Percentiles rank a stretch among this genome's conserved stretches.
phyloP scores from a whole-genome alignment of 441 rosid genomes.

The Erodium texanum region DNA sequence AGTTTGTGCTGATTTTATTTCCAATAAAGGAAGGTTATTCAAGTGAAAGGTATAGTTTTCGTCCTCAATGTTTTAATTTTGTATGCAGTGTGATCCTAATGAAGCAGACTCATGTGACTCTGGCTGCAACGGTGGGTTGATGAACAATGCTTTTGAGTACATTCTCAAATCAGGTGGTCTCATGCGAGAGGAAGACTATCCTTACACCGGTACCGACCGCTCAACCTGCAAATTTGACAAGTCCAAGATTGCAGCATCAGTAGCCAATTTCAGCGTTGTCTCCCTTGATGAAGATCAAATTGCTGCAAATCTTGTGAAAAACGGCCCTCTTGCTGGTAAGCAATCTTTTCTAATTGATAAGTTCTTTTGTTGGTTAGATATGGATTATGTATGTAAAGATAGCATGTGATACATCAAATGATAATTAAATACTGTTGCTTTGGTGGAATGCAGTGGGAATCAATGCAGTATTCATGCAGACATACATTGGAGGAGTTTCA shows the following conservation, averaged over 20 bases:
- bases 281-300: constrained; percentile 40
- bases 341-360: no score
- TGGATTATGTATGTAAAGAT: no score
- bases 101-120: constrained; percentile 43
- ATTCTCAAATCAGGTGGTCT: constrained; percentile 46
- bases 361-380: no score
- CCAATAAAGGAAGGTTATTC: neutral
- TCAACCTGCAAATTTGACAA: constrained; percentile 49
- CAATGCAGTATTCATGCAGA: constrained; percentile 67
- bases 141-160: constrained; percentile 65
- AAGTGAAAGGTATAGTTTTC: no score
- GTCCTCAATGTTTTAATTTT: neutral
- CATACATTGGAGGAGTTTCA: constrained; percentile 58
- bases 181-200: constrained; percentile 55
- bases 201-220: constrained; percentile 57
- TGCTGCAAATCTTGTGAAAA: constrained; percentile 56
- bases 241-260: constrained; percentile 28
- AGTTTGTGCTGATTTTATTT: no score
- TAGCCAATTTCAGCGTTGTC: constrained; percentile 30
- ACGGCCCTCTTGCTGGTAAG: constrained; percentile 61
- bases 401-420: no score
- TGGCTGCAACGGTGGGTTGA: constrained; percentile 61
- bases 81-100: constrained; percentile 29
- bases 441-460: constrained; percentile 44
- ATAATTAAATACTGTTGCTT: constrained; percentile 2